These are phyloP conservation scores for Ceratocystis eucalypticola DNA, from an alignment of 2,329 filamentous ascomycete species.

Conservation along the genomic window DNA sequence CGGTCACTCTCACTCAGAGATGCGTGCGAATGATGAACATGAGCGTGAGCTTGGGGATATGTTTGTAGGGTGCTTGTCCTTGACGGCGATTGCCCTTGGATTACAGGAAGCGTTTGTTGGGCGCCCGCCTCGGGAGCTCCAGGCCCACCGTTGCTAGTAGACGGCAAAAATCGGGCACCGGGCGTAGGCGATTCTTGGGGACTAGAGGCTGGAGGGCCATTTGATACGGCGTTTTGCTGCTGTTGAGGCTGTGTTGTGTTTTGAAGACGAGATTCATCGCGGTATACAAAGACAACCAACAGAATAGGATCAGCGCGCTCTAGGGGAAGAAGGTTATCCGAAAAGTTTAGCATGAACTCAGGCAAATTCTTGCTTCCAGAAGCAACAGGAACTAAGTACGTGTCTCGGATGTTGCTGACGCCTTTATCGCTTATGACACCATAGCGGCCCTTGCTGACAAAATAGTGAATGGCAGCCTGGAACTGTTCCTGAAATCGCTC, in stretches of 20 bases:
- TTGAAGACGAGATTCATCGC: constrained; percentile 36
- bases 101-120: constrained; percentile 21
- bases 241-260: not conserved
- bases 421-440: constrained; percentile 73
- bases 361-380: constrained; percentile 58
- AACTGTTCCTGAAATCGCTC: constrained; percentile 50
- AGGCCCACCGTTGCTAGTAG: not conserved
- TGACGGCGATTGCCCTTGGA: constrained; percentile 3
- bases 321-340: constrained; percentile 65
- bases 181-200: constrained; percentile 26
- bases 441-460: constrained; percentile 66
- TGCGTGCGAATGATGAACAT: not conserved
- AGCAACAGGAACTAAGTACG: constrained; percentile 79
- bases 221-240: not conserved
- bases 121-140: constrained; percentile 21
- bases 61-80: not conserved
- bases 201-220: not conserved
- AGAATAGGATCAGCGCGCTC: constrained; percentile 62
- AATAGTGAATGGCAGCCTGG: constrained; percentile 73
- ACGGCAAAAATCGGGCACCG: constrained; percentile 19
- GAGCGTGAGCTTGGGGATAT: not conserved
- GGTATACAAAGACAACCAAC: constrained; percentile 72
- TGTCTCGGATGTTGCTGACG: constrained; percentile 66
- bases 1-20: constrained; percentile 12
- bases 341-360: constrained; percentile 78